Evolutionary conservation across 2,329 filamentous ascomycete genomes (phyloP), one percentile per base, ranked within the genome.

Genomic region (Ceratocystis harringtonii): DNA sequence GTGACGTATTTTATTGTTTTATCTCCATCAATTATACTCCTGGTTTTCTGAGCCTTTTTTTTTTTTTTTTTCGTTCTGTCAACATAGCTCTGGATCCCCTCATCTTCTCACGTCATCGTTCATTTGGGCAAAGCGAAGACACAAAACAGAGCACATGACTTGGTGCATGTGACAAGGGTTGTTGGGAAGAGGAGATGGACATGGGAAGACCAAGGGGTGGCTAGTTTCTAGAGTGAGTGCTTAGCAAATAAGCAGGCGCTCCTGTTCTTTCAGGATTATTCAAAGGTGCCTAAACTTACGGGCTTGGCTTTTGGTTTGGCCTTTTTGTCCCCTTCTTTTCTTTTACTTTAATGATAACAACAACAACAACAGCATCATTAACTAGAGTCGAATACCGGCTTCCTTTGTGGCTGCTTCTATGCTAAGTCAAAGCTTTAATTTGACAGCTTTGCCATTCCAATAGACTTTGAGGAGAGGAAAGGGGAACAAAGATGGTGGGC

Each of bases 81-180:
- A 28, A 19, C 6, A 19, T 22, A 36, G 52, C 17, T 5, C 17
- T 7, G 17, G 28, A 48, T n/a, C 19, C 12, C 19, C 10, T 45
- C 41, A 8, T 32, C 12, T 30, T 7, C 52, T 58, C 5, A 58
- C 52, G 52, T 32, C 52, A n/a, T 25, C 48, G n/a, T 36, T 30
- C 25, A 17, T 12, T 28, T 5, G 12, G 52, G 10, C 22, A 30
- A 30, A 57, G 10, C 22, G 2, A 32, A 58, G 8, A 58, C 7
- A 58, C 5, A 58, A 17, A 58, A 58, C 5, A 19, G n/a, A 58
- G 25, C 52, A 58, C 52, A 58, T 58, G 52, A 58, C 52, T 58
- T 17, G 7, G 28, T 32, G 28, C 52, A 58, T 58, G 52, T 58
- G 28, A 58, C 52, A 36, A 36, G 52, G 25, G 10, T 32, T 32